Percentiles rank a stretch among this genome's conserved stretches.
These are phyloP conservation scores for Ramichloridium luteum DNA, from an alignment of 2,329 filamentous ascomycete genomes.

Conservation along the genomic window DNA sequence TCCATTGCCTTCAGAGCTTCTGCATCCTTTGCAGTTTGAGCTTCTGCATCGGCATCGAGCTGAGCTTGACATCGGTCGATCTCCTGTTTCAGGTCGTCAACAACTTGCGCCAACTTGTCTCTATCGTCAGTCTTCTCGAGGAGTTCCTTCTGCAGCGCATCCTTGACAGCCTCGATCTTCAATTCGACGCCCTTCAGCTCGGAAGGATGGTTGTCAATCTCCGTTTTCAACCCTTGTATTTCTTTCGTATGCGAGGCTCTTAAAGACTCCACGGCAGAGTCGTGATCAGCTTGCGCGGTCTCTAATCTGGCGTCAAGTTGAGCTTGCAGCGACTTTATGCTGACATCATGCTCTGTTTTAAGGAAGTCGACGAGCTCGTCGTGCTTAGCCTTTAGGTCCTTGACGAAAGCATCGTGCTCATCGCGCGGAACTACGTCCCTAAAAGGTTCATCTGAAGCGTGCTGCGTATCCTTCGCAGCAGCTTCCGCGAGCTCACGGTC, in stretches of 20 bases:
- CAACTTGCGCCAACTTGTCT: constrained; percentile 20
- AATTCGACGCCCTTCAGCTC: constrained; percentile 19
- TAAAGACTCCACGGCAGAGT: no score
- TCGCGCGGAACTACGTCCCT: no score
- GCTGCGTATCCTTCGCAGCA: no score
- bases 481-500: no score
- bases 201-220: constrained; percentile 18
- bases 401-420: no score
- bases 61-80: constrained; percentile 24
- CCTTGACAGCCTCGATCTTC: constrained; percentile 23
- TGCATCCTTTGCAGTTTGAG: constrained; percentile 20
- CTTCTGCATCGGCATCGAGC: constrained; percentile 22
- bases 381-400: no score
- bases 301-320: no score
- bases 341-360: no score
- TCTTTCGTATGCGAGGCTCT: constrained; percentile 14
- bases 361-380: no score
- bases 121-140: constrained; percentile 21
- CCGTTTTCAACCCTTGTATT: constrained; percentile 14
- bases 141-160: constrained; percentile 20
- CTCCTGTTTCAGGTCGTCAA: constrained; percentile 23
- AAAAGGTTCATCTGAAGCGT: no score
- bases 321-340: constrained; percentile 1
- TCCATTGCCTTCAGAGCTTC: constrained; percentile 13
- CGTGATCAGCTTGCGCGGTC: no score